Evolutionary conservation across 345 rosid genomes (phyloP).

Genomic region (Linum trigynum): DNA sequence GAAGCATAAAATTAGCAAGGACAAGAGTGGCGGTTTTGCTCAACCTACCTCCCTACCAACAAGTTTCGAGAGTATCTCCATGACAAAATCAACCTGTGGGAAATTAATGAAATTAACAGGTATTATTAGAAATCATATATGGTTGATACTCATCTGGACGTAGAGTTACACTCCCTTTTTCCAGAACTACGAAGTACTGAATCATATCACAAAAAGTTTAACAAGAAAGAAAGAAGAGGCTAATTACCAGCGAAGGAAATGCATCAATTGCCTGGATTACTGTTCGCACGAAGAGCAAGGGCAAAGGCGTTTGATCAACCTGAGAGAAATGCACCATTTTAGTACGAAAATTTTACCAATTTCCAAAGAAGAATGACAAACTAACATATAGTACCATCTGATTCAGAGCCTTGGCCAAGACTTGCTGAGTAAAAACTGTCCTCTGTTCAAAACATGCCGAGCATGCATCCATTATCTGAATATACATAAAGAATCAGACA

Average conservation of each 20-base stretch:
- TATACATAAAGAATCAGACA: constrained; percentile 11
- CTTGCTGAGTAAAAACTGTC: constrained; percentile 92
- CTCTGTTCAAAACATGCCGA: constrained; percentile 97
- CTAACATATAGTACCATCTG: constrained; percentile 54
- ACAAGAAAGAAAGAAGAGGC: too few relatives aligned
- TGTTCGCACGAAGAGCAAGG: constrained; percentile 94
- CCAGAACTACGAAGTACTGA: not conserved
- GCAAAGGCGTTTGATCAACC: constrained; percentile 89
- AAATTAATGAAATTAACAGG: not conserved
- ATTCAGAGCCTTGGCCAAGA: constrained; percentile 85
- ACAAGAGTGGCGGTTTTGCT: constrained; percentile 3
- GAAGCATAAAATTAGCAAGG: constrained; percentile 8
- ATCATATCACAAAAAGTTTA: not conserved
- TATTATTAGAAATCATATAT: not conserved
- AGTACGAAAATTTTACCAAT: constrained; percentile 10
- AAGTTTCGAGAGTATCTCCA: constrained; percentile 91
- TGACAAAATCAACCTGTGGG: constrained; percentile 82
- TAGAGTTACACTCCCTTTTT: too few relatives aligned
- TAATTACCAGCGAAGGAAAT: constrained; percentile 74
- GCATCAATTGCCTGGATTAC: constrained; percentile 97
- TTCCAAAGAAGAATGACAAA: constrained; percentile 1
- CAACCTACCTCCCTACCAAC: constrained; percentile 70
- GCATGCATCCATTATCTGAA: constrained; percentile 85
- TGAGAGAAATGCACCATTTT: constrained; percentile 25
- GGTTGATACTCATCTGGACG: too few relatives aligned